A percentile compares a stretch with the other conserved stretches of the same genome.
phyloP scores from a whole-genome alignment of 768 basidiomycete genomes.

The Fibroporia radiculosa region DNA sequence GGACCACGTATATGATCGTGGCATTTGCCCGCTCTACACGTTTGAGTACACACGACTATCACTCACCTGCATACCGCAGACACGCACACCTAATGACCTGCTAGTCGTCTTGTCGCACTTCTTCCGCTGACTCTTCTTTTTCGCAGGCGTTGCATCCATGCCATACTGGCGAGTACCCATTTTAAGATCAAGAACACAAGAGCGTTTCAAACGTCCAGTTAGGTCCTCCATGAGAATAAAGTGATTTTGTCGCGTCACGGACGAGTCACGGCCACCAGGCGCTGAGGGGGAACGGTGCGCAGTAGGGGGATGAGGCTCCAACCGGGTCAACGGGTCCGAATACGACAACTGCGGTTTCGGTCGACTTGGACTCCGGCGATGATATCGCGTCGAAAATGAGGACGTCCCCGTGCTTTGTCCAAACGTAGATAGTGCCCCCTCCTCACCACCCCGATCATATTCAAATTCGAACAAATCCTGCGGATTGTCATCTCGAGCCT shows the following conservation, averaged over 20 bases:
- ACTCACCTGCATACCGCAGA: slow-evolving; percentile 98
- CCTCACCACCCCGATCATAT: background rate
- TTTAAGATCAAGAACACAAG: slow-evolving; percentile 96
- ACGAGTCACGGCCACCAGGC: slow-evolving; percentile 11
- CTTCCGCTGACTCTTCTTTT: slow-evolving; percentile 98
- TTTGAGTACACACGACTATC: slow-evolving; percentile 4
- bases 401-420: background rate
- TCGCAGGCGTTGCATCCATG: slow-evolving; percentile 82
- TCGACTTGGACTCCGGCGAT: slow-evolving; percentile 4
- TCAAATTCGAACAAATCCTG: slow-evolving; percentile 26
- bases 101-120: slow-evolving; percentile 98
- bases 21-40: slow-evolving; percentile 9
- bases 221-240: slow-evolving; percentile 99
- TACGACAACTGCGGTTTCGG: slow-evolving; percentile 7
- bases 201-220: slow-evolving; percentile 82
- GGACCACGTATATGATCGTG: background rate
- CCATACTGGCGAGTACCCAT: slow-evolving; percentile 99
- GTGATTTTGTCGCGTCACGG: slow-evolving; percentile 81
- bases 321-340: slow-evolving; percentile 4
- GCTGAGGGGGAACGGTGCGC: slow-evolving; percentile 9
- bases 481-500: slow-evolving; percentile 25
- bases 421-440: background rate
- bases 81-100: slow-evolving; percentile 78
- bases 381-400: slow-evolving; percentile 9
- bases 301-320: slow-evolving; percentile 11